Conservation (phyloP, 345 rosid species). For the Eutrema japonicum region DNA sequence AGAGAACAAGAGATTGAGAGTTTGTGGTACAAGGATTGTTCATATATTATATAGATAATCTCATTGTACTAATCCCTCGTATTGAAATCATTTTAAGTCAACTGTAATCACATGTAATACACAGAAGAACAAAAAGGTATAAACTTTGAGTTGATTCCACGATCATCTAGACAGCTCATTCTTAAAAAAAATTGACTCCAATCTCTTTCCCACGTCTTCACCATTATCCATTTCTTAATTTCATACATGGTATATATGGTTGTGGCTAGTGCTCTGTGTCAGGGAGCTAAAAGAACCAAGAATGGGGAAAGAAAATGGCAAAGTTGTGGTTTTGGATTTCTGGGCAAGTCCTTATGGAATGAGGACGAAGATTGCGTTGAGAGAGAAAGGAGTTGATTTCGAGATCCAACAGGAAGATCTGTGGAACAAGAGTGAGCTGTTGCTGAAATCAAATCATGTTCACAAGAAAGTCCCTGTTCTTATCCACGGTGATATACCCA, state of each 20-base stretch:
- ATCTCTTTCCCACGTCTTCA: slow-evolving; percentile 33
- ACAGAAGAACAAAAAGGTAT: slow-evolving; percentile 20
- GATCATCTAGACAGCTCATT: slow-evolving; percentile 33
- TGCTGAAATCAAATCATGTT: slow-evolving; percentile 43
- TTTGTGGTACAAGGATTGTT: slow-evolving; percentile 31
- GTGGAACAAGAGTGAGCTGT: slow-evolving; percentile 46
- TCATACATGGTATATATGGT: slow-evolving; percentile 16
- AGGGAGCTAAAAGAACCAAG: slow-evolving; percentile 19
- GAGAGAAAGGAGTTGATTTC: slow-evolving; percentile 44
- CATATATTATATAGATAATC: neutral
- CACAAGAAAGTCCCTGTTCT: slow-evolving; percentile 49
- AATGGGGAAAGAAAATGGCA: slow-evolving; percentile 40
- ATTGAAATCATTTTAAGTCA: slow-evolving; percentile 30
- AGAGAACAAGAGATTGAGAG: slow-evolving; percentile 38
- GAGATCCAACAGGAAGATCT: slow-evolving; percentile 43
- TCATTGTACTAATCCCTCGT: slow-evolving; percentile 2
- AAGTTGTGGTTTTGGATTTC: slow-evolving; percentile 44
- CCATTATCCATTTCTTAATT: slow-evolving; percentile 8
- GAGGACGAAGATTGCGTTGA: slow-evolving; percentile 46
- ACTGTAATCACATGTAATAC: slow-evolving; percentile 32
- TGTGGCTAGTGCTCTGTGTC: slow-evolving; percentile 16
- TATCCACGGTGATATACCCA: slow-evolving; percentile 29
- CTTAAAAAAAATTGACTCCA: slow-evolving; percentile 17
- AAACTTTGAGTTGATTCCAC: slow-evolving; percentile 39
- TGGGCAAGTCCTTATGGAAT: slow-evolving; percentile 48